Conservation (phyloP, 441 rosid genomes). For the Omphalea diandra region DNA sequence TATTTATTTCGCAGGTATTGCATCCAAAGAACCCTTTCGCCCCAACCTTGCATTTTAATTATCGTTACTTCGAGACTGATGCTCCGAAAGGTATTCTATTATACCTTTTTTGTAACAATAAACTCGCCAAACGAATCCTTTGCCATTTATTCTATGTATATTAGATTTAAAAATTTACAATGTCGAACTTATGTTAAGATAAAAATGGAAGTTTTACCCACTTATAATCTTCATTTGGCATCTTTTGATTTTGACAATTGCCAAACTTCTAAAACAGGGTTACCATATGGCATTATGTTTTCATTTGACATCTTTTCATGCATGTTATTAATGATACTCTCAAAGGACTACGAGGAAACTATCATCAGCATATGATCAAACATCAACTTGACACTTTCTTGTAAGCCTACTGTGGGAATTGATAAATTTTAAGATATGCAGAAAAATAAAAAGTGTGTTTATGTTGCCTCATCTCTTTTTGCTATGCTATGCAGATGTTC, state of each 20-base stretch:
- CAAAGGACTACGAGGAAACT: background rate
- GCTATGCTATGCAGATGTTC: slow-evolving; percentile 50
- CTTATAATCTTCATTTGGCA: background rate
- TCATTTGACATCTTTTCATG: background rate
- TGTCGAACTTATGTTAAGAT: too few relatives aligned
- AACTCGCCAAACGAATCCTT: too few relatives aligned
- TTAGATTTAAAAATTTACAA: too few relatives aligned
- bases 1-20: slow-evolving; percentile 55
- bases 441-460: background rate
- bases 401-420: background rate
- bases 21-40: slow-evolving; percentile 99
- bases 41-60: slow-evolving; percentile 92
- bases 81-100: slow-evolving; percentile 82
- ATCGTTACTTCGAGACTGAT: slow-evolving; percentile 95
- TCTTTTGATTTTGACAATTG: background rate
- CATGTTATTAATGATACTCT: background rate
- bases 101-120: background rate
- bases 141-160: too few relatives aligned
- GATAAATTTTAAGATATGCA: background rate
- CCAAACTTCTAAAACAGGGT: background rate
- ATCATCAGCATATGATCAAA: too few relatives aligned
- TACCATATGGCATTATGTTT: background rate
- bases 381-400: background rate
- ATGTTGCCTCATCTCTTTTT: background rate
- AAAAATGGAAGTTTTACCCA: too few relatives aligned